A percentile compares a stretch with the other conserved stretches of the same genome.
These are phyloP conservation scores for Bondarzewia mesenterica DNA, from an alignment of 1,284 basidiomycete genomes.

Conservation along the genomic window DNA sequence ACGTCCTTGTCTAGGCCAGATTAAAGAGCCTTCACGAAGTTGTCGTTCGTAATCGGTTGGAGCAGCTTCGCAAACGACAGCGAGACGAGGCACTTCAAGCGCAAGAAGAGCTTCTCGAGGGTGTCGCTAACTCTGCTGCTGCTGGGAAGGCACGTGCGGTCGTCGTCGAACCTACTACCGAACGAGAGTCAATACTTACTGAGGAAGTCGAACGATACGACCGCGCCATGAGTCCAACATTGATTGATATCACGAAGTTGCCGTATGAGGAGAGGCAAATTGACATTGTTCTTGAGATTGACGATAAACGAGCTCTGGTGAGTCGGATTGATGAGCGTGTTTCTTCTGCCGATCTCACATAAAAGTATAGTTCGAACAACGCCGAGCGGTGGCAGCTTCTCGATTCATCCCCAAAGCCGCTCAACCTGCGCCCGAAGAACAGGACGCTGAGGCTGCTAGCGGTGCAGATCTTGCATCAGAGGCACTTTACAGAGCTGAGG, in stretches of 20 bases:
- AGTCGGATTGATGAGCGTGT: conserved; percentile 20
- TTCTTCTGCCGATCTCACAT: conserved; percentile 8
- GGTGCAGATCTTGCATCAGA: conserved; percentile 79
- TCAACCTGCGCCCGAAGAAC: conserved; percentile 39
- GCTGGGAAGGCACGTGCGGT: conserved; percentile 30
- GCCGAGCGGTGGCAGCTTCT: conserved; percentile 71
- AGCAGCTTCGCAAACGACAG: conserved; percentile 91
- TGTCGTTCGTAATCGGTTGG: conserved; percentile 90
- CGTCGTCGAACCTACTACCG: conserved; percentile 25
- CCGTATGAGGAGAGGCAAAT: conserved; percentile 72
- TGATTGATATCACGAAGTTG: conserved; percentile 66
- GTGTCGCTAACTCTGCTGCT: conserved; percentile 53
- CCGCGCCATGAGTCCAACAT: conserved; percentile 73
- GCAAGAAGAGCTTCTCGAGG: conserved; percentile 85
- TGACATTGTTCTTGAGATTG: conserved; percentile 63
- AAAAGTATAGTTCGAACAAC: conserved; percentile 56
- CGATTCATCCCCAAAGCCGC: conserved; percentile 76
- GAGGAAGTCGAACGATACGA: conserved; percentile 73
- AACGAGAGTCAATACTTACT: conserved; percentile 34
- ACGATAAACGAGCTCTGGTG: conserved; percentile 64
- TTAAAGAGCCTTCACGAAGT: conserved; percentile 91
- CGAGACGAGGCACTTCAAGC: conserved; percentile 91
- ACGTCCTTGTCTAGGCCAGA: conserved; percentile 57
- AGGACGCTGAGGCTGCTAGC: conserved; percentile 44
- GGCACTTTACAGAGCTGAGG: conserved; percentile 79